Base-by-base conservation (phyloP, 768 basidiomycete species). In the Phlegmacium glaucopus region DNA sequence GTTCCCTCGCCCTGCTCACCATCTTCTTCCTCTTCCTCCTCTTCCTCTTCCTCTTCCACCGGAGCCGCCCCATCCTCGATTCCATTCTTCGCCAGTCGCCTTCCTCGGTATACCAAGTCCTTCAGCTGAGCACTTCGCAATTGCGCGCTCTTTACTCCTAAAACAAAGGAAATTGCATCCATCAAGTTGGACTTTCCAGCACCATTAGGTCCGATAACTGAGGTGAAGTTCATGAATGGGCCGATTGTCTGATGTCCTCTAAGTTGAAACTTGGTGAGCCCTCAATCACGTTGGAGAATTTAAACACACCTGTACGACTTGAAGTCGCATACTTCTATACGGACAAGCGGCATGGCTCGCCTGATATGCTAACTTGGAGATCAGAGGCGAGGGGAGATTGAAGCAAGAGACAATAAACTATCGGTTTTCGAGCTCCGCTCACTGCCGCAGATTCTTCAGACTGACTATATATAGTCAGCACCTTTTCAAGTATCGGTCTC, bases 111-210 rank as follows among this genome's bases (percentile, higher is more conserved):
- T 4, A 99, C 90, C 35, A 99, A 76, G 64, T 98, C 96, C 60
- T 91, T 94, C 18, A 98, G 74, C 58, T 97, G 94, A 38, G 90
- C 91, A 61, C 90, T 93, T 39, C 95, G 80, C 28, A 99, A 76
- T 53, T 96, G 92, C 2, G 85, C 88, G 51, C 90, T 94, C 72
- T 94, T 93, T 25, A 98, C 88, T 26, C 96, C 96, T 6, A 99
- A 83, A 8, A 98, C 96, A 63, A 99, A 98, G 4, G 96, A 98
- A 55, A 99, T 97, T 43, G 96, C 96, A 63, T 99, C 96, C 96
- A 98, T 98, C 47, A 98, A 82, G 65, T 99, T 99, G 9, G 93
- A 95, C 64, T 99, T 98, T 50, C 96, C 96, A 1, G 95, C 93
- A 48, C 96, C 95, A 85, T 99, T 98, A 29, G 96, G 95, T 16